phyloP scores from a whole-genome alignment of 2,329 filamentous ascomycete genomes.

The Fusarium siculi region DNA sequence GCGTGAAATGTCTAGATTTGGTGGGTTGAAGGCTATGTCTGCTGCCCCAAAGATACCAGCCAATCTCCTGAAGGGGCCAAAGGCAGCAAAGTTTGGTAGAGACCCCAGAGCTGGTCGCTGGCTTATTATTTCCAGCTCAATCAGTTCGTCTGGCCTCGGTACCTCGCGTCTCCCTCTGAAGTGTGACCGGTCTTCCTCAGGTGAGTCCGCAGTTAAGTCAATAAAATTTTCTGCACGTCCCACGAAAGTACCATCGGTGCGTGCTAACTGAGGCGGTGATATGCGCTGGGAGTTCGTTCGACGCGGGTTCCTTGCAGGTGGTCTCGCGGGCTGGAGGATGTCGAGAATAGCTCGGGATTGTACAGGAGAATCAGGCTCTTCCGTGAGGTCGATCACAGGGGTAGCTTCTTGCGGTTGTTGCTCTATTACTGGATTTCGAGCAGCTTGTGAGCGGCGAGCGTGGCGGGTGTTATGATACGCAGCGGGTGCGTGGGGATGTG shows the following conservation, averaged over 20 bases:
- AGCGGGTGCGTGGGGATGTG: conserved; percentile 23
- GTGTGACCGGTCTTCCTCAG: conserved; percentile 47
- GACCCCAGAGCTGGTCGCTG: conserved; percentile 39
- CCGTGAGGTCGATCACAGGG: conserved; percentile 61
- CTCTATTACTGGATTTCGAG: conserved; percentile 3
- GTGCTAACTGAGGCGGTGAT: conserved; percentile 55
- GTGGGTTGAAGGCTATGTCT: conserved; percentile 35
- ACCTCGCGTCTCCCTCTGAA: conserved; percentile 20
- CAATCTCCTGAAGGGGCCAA: conserved; percentile 41
- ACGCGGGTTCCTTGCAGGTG: conserved; percentile 50
- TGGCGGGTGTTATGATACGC: conserved; percentile 10
- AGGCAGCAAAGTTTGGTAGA: conserved; percentile 35
- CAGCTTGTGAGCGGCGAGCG: conserved; percentile 10
- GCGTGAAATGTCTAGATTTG: conserved; percentile 41
- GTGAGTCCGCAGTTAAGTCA: conserved; percentile 63
- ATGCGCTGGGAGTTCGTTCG: conserved; percentile 54
- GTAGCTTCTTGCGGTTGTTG: conserved; percentile 31
- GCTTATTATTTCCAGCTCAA: conserved; percentile 43
- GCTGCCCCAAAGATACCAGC: conserved; percentile 42
- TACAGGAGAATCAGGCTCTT: conserved; percentile 60
- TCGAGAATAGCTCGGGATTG: conserved; percentile 49
- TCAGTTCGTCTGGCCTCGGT: conserved; percentile 40
- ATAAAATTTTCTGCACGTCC: conserved; percentile 54
- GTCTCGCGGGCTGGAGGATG: conserved; percentile 30
- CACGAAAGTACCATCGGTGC: conserved; percentile 58